Evolutionary conservation across 345 rosid genomes (phyloP).

Genomic region (Schrenkiella parvula): DNA sequence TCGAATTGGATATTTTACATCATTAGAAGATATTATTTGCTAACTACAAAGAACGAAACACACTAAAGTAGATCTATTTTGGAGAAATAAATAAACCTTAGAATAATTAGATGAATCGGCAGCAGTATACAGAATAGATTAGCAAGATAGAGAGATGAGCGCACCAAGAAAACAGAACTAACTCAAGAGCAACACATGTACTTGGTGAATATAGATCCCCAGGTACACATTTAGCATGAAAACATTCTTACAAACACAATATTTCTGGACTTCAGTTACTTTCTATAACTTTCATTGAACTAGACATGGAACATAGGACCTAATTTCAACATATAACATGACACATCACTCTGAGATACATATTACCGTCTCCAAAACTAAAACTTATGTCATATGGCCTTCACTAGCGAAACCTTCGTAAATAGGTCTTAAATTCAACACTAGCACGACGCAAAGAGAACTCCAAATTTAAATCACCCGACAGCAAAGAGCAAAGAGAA

Average conservation of each 20-base stretch:
- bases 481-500: neutral
- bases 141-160: neutral
- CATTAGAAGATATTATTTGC: neutral
- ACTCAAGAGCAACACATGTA: neutral
- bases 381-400: neutral
- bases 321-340: neutral
- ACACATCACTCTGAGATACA: slow-evolving; percentile 4
- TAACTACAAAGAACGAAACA: neutral
- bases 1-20: neutral
- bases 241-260: neutral
- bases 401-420: neutral
- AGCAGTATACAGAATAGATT: neutral
- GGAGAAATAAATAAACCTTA: neutral
- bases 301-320: neutral
- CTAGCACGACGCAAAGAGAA: neutral
- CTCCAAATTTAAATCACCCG: neutral
- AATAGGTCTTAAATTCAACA: neutral
- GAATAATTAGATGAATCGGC: neutral
- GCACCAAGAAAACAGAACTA: neutral
- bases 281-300: neutral
- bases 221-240: neutral
- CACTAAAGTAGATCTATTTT: neutral
- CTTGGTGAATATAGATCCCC: neutral
- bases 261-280: neutral
- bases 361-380: neutral